A percentile compares a stretch with the other conserved stretches of the same genome.
These are phyloP conservation scores for Citrus inodora DNA, from an alignment of 345 rosid genomes.

Conservation along the genomic window DNA sequence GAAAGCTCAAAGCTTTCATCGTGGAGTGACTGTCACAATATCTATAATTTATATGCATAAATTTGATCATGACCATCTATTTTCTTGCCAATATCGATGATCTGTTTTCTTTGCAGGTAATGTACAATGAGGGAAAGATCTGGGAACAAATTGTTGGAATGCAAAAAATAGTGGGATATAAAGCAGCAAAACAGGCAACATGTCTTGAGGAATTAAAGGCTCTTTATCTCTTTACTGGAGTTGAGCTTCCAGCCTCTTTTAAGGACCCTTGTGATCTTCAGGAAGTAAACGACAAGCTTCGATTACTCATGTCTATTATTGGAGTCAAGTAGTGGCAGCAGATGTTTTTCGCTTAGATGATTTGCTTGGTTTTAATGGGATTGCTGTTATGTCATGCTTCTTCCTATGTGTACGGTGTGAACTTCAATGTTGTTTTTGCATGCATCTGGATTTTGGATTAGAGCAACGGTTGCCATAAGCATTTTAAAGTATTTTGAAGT, in stretches of 20 bases:
- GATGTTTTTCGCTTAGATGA: neutral
- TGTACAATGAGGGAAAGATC: slow-evolving; percentile 40
- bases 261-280: slow-evolving; percentile 40
- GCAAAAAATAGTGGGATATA: slow-evolving; percentile 58
- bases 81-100: too few relatives aligned
- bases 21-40: too few relatives aligned
- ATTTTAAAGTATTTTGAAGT: too few relatives aligned
- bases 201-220: slow-evolving; percentile 63
- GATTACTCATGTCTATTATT: slow-evolving; percentile 61
- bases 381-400: too few relatives aligned
- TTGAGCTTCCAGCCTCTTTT: slow-evolving; percentile 50
- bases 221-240: slow-evolving; percentile 66
- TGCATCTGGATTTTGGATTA: too few relatives aligned
- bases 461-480: too few relatives aligned
- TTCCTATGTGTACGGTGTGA: too few relatives aligned
- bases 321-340: slow-evolving; percentile 59
- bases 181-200: slow-evolving; percentile 29
- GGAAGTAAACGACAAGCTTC: slow-evolving; percentile 46
- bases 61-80: too few relatives aligned
- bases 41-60: too few relatives aligned
- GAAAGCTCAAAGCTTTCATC: too few relatives aligned
- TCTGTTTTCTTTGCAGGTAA: slow-evolving; percentile 22
- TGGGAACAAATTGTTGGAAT: slow-evolving; percentile 59
- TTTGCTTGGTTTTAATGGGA: too few relatives aligned
- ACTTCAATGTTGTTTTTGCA: too few relatives aligned